phyloP scores from a whole-genome alignment of 1,139 yeast species.

The Suhomyces coccinellae region DNA sequence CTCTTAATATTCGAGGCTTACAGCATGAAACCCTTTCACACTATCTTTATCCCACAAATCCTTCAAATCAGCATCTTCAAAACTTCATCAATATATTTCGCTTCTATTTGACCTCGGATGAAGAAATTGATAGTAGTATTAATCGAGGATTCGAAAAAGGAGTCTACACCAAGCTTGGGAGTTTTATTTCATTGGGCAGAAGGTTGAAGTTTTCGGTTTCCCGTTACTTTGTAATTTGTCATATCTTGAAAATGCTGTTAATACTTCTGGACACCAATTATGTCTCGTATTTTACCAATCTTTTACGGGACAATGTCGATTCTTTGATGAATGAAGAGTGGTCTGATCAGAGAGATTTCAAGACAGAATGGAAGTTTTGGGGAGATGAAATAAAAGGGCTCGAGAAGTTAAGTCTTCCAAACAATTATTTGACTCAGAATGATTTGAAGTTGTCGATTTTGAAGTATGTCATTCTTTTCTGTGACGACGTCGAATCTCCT shows the following conservation, averaged over 20 bases:
- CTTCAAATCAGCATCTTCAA: slow-evolving; percentile 28
- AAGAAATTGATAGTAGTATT: slow-evolving; percentile 49
- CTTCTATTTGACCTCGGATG: slow-evolving; percentile 53
- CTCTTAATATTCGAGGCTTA: slow-evolving; percentile 67
- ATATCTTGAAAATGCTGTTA: slow-evolving; percentile 38
- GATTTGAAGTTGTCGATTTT: slow-evolving; percentile 11
- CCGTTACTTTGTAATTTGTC: slow-evolving; percentile 33
- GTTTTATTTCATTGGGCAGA: slow-evolving; percentile 55
- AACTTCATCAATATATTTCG: slow-evolving; percentile 33
- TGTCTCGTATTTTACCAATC: slow-evolving; percentile 26
- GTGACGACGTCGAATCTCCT: slow-evolving; percentile 8
- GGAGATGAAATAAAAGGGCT: background rate
- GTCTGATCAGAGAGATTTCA: slow-evolving; percentile 51
- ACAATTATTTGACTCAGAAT: background rate
- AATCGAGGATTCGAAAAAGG: slow-evolving; percentile 52
- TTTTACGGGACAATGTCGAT: slow-evolving; percentile 13
- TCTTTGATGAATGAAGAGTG: slow-evolving; percentile 8
- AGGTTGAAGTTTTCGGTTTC: slow-evolving; percentile 42
- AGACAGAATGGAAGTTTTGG: slow-evolving; percentile 43
- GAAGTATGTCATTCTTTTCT: slow-evolving; percentile 17
- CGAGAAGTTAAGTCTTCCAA: slow-evolving; percentile 2
- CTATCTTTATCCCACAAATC: slow-evolving; percentile 42
- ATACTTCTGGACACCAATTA: slow-evolving; percentile 38
- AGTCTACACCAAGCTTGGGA: slow-evolving; percentile 60
- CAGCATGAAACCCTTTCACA: slow-evolving; percentile 79